Percentiles rank a stretch among this genome's conserved stretches.
Evolutionary conservation across 805 yeast species (phyloP).

Genomic region (Saccharomycopsis vini): DNA sequence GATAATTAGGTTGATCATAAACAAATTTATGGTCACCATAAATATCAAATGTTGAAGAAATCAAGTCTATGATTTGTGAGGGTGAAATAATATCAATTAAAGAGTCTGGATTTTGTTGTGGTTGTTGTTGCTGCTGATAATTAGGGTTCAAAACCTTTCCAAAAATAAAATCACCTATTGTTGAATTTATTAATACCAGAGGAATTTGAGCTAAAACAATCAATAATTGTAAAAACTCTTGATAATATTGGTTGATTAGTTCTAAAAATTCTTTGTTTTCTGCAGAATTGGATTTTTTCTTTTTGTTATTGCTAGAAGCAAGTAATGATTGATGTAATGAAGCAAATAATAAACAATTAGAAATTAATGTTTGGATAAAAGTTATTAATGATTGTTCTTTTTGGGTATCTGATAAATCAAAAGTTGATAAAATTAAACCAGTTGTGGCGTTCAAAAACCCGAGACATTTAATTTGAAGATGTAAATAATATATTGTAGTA

Average conservation of each 20-base stretch:
- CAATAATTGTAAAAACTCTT: conserved; percentile 8
- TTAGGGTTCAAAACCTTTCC: not conserved
- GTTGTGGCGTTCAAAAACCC: conserved; percentile 12
- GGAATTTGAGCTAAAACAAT: conserved; percentile 6
- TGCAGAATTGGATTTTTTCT: conserved; percentile 1
- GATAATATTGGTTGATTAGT: conserved; percentile 1
- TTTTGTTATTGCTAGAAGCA: not conserved
- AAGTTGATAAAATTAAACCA: not conserved
- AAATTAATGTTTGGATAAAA: not conserved
- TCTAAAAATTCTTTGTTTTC: conserved; percentile 10
- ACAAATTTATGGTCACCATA: conserved; percentile 64
- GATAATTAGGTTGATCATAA: conserved; percentile 65
- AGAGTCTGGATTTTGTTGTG: not conserved
- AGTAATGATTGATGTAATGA: not conserved
- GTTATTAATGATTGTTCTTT: not conserved
- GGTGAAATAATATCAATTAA: conserved; percentile 1
- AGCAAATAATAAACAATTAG: not conserved
- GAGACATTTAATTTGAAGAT: conserved; percentile 5
- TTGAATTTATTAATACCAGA: not conserved
- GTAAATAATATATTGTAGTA: conserved; percentile 4
- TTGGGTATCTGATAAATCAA: not conserved
- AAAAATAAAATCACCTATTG: conserved; percentile 2
- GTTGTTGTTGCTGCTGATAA: too few species aligned
- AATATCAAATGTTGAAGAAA: conserved; percentile 52
- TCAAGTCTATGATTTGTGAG: conserved; percentile 7